These are phyloP conservation scores for Cajanus cajan DNA, from an alignment of 306 rosid genomes.

Conservation along the genomic window DNA sequence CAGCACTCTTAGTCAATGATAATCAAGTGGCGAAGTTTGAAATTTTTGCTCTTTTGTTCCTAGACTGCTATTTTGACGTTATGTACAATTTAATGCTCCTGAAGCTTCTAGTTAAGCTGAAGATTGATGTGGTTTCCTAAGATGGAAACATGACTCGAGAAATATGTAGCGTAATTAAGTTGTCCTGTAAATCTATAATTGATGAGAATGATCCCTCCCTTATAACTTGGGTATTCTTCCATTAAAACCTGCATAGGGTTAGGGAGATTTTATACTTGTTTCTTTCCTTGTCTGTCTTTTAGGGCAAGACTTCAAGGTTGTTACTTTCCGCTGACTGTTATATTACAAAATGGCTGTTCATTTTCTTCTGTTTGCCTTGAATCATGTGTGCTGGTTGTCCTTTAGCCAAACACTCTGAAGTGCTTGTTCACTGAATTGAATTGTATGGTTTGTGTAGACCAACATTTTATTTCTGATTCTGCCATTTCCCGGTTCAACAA, in stretches of 20 bases:
- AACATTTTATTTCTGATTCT: constrained; percentile 7
- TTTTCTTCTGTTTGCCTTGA: constrained; percentile 1
- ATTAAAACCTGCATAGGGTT: background rate
- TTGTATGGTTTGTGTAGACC: background rate
- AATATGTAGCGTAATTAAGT: background rate
- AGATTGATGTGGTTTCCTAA: background rate
- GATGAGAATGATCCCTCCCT: background rate
- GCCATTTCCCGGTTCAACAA: background rate
- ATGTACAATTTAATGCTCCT: background rate
- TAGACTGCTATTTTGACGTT: background rate
- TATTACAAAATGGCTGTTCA: background rate
- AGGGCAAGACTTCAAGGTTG: background rate
- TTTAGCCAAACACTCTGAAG: background rate
- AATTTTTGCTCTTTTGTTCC: background rate
- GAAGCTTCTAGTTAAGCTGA: background rate
- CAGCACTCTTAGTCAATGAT: background rate
- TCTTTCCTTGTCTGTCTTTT: background rate
- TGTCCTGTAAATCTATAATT: background rate
- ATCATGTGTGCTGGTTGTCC: background rate
- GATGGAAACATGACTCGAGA: background rate
- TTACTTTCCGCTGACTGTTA: background rate
- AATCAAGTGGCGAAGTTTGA: background rate
- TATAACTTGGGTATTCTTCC: background rate
- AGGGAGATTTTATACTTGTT: background rate
- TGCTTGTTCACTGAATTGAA: background rate